A percentile compares a stretch with the other conserved stretches of the same genome.
These are phyloP conservation scores for Hirsutella minnesotensis DNA, from an alignment of 2,329 filamentous ascomycete genomes.

Conservation along the genomic window DNA sequence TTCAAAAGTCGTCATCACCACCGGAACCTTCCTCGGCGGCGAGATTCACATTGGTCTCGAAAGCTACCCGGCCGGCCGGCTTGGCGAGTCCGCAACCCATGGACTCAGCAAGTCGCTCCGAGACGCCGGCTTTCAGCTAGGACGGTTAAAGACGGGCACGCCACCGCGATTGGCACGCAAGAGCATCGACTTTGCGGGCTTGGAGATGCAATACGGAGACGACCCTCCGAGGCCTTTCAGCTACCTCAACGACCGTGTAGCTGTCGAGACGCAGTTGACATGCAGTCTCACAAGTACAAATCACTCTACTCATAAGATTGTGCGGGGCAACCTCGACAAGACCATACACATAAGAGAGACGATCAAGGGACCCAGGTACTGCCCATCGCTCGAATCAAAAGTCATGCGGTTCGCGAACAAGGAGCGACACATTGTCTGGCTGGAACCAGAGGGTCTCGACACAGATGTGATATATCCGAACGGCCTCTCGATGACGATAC, in stretches of 20 bases:
- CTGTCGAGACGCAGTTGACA: conserved; percentile 70
- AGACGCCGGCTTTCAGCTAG: conserved; percentile 80
- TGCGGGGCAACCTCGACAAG: conserved; percentile 84
- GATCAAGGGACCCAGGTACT: conserved; percentile 88
- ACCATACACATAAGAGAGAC: conserved; percentile 94
- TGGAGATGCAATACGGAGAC: conserved; percentile 71
- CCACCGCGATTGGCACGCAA: conserved; percentile 74
- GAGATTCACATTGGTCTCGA: conserved; percentile 94
- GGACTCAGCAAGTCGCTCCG: conserved; percentile 82
- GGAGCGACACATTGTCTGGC: conserved; percentile 79
- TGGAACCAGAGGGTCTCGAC: conserved; percentile 91
- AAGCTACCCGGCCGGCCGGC: conserved; percentile 73
- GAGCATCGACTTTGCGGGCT: conserved; percentile 64
- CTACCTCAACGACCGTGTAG: conserved; percentile 69
- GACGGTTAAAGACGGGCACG: conserved; percentile 89
- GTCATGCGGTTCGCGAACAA: conserved; percentile 79
- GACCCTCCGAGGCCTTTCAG: conserved; percentile 83
- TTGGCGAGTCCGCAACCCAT: conserved; percentile 88
- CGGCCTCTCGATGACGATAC: conserved; percentile 93
- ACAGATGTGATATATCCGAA: conserved; percentile 91
- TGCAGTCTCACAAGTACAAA: conserved; percentile 88
- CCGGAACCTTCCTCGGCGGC: conserved; percentile 86
- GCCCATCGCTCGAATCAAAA: conserved; percentile 90
- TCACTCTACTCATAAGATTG: conserved; percentile 65
- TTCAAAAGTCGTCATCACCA: conserved; percentile 81